Evolutionary conservation across 2,329 filamentous ascomycete genomes (phyloP), one percentile per base, ranked within the genome.

Genomic region (Diaporthe vaccinii): DNA sequence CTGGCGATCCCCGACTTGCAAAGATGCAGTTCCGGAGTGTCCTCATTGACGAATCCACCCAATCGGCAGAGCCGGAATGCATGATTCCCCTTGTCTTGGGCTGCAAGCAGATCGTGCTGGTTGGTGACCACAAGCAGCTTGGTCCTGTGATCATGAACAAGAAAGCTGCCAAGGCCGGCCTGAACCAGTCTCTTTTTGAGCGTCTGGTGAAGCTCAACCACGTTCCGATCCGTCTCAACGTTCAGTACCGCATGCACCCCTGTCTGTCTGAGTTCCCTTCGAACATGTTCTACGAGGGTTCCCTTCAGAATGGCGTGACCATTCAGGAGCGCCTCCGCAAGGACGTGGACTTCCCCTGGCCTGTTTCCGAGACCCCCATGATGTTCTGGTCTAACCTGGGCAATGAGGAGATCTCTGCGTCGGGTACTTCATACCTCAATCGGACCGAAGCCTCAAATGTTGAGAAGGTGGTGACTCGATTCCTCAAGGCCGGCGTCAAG

Each of bases 111-210:
- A 95, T 98, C 68, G 97, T 99, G n/a, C 90, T 99, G 49, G 97
- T 99, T 57, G 97, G 97, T 82, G 97, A 99, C 82, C 97, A 99
- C 85, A 97, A 98, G 84, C 97, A 99, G 84, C 91, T 99, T 78
- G 97, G 97, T 0, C 97, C 97, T 1, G 97, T 99, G 80, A 98
- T 99, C 82, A 99, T 99, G 96, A 99, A 99, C 89, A 99, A 99
- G 90, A 98, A 98, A 86, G 97, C 97, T 20, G 97, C 97, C 77
- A 98, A 98, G 85, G 97, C 97, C 73, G 97, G 97, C 76, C 89
- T 99, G 22, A 98, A 98, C 85, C 97, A 98, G 84, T 98, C 96
- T n/a, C 89, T 99, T 14, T 99, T 99, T 81, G 97, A 99, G 86
- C 95, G 97, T 80, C 89, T 99, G 69, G 96, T 98, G 80, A 95